Conservation (phyloP, 768 basidiomycete genomes). For the Naganishia onofrii region DNA sequence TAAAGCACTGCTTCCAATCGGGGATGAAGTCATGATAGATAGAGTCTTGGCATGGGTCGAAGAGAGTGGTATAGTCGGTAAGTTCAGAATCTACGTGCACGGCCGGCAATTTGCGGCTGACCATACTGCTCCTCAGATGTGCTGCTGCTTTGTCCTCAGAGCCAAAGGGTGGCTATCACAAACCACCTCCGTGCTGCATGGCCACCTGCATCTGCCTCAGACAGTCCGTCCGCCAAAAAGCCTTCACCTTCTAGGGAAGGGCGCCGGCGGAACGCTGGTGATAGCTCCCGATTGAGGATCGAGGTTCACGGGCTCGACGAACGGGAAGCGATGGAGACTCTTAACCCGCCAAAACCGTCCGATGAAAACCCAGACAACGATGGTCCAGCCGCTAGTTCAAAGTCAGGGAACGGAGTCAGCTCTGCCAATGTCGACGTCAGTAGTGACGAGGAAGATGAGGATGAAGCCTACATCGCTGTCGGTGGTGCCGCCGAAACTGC, state of each 20-base stretch:
- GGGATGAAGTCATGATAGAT: constrained; percentile 81
- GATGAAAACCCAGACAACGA: neutral
- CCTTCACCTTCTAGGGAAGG: neutral
- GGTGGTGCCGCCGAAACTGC: constrained; percentile 1
- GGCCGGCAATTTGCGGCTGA: too few relatives aligned
- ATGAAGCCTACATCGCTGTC: constrained; percentile 33
- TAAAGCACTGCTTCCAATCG: constrained; percentile 82
- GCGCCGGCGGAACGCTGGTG: constrained; percentile 8
- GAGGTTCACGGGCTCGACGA: constrained; percentile 31
- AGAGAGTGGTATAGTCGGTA: constrained; percentile 78
- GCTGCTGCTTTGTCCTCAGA: constrained; percentile 75
- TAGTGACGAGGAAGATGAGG: constrained; percentile 34
- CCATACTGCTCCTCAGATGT: constrained; percentile 61
- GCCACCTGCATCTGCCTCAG: constrained; percentile 55
- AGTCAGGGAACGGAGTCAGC: constrained; percentile 58
- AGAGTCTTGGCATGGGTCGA: constrained; percentile 82
- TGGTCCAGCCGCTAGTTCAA: neutral
- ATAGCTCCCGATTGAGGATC: constrained; percentile 17
- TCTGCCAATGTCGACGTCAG: constrained; percentile 65
- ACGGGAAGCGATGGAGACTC: constrained; percentile 12
- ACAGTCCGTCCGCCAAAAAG: constrained; percentile 8
- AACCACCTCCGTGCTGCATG: constrained; percentile 73
- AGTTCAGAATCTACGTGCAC: constrained; percentile 27
- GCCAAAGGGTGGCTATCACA: constrained; percentile 58
- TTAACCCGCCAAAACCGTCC: neutral